Conservation (phyloP, 306 rosid species). For the Acacia confusa region DNA sequence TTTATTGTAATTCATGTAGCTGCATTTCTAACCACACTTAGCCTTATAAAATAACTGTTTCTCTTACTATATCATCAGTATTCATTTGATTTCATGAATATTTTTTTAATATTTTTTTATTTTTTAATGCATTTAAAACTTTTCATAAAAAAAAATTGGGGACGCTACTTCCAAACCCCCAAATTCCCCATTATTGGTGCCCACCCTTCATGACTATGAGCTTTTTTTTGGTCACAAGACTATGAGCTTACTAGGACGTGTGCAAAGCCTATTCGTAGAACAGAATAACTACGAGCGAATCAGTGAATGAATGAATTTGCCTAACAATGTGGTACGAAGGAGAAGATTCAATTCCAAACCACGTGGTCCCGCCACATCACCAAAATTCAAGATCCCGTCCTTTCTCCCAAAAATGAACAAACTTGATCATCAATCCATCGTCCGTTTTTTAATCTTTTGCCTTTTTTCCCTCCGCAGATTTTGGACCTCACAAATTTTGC, state of each 20-base stretch:
- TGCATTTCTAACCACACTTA: too few relatives aligned
- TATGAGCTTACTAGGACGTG: background rate
- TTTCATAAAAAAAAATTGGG: too few relatives aligned
- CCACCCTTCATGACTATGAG: too few relatives aligned
- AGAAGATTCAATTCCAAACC: background rate
- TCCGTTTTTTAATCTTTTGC: constrained; percentile 33
- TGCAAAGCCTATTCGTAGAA: background rate
- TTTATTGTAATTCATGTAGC: too few relatives aligned
- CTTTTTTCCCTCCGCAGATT: constrained; percentile 36
- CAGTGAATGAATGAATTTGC: background rate
- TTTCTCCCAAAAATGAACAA: background rate
- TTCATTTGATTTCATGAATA: too few relatives aligned
- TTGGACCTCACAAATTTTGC: constrained; percentile 60
- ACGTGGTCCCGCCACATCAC: constrained; percentile 45
- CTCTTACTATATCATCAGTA: too few relatives aligned
- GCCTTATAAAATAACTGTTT: too few relatives aligned
- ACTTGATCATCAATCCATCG: constrained; percentile 4
- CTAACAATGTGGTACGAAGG: background rate
- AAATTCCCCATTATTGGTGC: too few relatives aligned
- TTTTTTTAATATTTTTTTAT: too few relatives aligned
- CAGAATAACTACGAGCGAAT: background rate
- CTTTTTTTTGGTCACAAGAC: too few relatives aligned
- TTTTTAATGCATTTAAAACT: too few relatives aligned
- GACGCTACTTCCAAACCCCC: too few relatives aligned
- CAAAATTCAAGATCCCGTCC: constrained; percentile 35